Percentiles rank a stretch among this genome's conserved stretches.
These are phyloP conservation scores for Saccharomycopsis babjevae DNA, from an alignment of 805 yeast genomes.

Conservation along the genomic window DNA sequence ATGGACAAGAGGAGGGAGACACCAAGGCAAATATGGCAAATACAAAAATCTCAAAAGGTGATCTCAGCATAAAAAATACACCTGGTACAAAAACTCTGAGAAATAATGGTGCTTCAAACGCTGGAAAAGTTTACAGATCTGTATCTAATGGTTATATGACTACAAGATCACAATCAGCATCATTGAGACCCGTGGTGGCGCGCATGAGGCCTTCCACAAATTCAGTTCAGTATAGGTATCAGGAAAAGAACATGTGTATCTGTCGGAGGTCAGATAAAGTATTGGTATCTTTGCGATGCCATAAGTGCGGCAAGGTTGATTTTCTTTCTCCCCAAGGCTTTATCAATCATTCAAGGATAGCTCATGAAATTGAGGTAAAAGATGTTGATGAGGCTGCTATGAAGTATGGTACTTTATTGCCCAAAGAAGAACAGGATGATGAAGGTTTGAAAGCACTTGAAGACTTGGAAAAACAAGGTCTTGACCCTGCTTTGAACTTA, in stretches of 20 bases:
- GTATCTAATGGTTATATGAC: constrained; percentile 27
- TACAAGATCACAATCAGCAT: constrained; percentile 40
- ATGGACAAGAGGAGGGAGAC: no score
- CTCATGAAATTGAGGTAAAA: constrained; percentile 60
- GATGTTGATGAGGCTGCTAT: constrained; percentile 70
- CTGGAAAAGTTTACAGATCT: constrained; percentile 11
- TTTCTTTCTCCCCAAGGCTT: constrained; percentile 77
- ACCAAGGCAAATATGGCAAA: no score
- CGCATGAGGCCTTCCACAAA: constrained; percentile 20
- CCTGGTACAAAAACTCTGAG: not conserved
- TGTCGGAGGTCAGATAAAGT: constrained; percentile 64
- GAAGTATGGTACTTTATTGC: constrained; percentile 48
- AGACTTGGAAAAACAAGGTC: constrained; percentile 24
- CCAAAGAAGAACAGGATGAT: constrained; percentile 46
- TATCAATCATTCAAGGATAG: constrained; percentile 63
- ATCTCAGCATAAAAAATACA: no score
- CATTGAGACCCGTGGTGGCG: constrained; percentile 18
- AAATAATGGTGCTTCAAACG: not conserved
- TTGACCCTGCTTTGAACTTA: constrained; percentile 16
- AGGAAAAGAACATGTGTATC: constrained; percentile 35
- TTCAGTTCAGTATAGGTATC: constrained; percentile 24
- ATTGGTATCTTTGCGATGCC: constrained; percentile 57
- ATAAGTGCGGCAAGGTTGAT: constrained; percentile 54
- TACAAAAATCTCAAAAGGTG: not conserved
- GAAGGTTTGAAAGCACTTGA: constrained; percentile 34